These are phyloP conservation scores for Psilocybe cubensis DNA, from an alignment of 768 basidiomycete species.

Conservation along the genomic window DNA sequence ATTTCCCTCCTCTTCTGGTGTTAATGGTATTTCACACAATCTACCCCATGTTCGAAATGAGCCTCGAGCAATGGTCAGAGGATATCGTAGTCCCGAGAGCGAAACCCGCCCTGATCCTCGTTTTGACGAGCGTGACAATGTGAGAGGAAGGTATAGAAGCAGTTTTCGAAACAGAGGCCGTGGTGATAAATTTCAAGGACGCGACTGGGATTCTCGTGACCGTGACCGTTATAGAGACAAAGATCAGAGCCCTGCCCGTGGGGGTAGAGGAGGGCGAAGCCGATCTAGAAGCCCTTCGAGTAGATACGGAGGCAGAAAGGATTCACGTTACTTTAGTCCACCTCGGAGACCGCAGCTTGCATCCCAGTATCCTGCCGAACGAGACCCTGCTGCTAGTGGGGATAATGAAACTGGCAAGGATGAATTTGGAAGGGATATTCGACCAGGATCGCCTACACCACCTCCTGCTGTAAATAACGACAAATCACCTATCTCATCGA, in stretches of 20 bases:
- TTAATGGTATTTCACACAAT: constrained; percentile 39
- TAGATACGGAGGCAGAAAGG: constrained; percentile 55
- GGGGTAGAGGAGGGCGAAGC: constrained; percentile 54
- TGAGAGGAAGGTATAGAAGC: constrained; percentile 58
- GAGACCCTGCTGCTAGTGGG: constrained; percentile 27
- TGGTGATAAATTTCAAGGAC: constrained; percentile 46
- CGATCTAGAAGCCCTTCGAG: constrained; percentile 77
- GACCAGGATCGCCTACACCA: constrained; percentile 51
- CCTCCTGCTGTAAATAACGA: constrained; percentile 15
- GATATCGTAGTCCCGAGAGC: constrained; percentile 54
- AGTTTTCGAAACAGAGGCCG: constrained; percentile 64
- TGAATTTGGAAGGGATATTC: constrained; percentile 86
- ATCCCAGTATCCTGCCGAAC: constrained; percentile 29
- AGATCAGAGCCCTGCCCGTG: constrained; percentile 39
- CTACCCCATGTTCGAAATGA: constrained; percentile 47
- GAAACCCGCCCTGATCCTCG: constrained; percentile 51
- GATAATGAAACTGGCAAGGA: constrained; percentile 57
- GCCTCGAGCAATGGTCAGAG: constrained; percentile 41
- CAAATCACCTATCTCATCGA: constrained; percentile 23
- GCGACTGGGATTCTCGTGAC: constrained; percentile 63
- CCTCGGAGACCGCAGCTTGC: constrained; percentile 45
- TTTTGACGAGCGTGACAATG: constrained; percentile 50
- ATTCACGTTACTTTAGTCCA: constrained; percentile 62
- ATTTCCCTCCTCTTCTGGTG: constrained; percentile 32
- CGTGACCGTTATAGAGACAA: constrained; percentile 50